Evolutionary conservation across 31 red algal species (phyloP).

Genomic region (Porphyra umbilicalis): DNA sequence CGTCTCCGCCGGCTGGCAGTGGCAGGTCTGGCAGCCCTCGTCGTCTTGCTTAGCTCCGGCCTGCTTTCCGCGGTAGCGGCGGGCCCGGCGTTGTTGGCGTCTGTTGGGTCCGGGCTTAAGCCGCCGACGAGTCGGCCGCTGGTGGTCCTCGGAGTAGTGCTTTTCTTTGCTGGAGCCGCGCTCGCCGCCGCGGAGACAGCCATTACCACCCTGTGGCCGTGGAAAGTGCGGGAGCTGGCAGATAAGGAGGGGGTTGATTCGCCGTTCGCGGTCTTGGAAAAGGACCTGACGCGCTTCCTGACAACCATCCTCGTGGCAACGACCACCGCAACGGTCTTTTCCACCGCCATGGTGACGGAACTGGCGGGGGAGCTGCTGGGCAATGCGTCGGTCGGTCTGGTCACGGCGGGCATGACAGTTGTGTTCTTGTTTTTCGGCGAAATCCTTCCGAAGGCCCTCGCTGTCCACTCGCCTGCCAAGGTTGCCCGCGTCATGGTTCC

Average conservation of each 20-base stretch:
- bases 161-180: constrained; percentile 78
- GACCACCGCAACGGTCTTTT: constrained; percentile 82
- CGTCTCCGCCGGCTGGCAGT: background rate
- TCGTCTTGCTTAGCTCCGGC: background rate
- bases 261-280: constrained; percentile 74
- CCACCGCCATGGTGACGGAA: constrained; percentile 96
- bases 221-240: constrained; percentile 95
- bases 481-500: constrained; percentile 84
- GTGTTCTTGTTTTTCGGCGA: constrained; percentile 98
- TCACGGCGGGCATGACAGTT: constrained; percentile 79
- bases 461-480: constrained; percentile 87
- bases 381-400: constrained; percentile 65
- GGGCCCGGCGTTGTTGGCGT: background rate
- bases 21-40: background rate
- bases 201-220: constrained; percentile 95
- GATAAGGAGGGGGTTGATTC: constrained; percentile 72
- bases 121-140: constrained; percentile 4
- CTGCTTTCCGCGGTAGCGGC: background rate
- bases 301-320: constrained; percentile 96
- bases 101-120: background rate
- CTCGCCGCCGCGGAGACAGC: constrained; percentile 97
- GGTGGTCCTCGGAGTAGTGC: constrained; percentile 28
- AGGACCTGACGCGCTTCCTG: constrained; percentile 88
- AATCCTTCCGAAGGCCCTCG: constrained; percentile 93
- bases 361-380: constrained; percentile 82